Conservation (phyloP, 352 stramenopile genomes). For the Globisporangium heterothallicum region DNA sequence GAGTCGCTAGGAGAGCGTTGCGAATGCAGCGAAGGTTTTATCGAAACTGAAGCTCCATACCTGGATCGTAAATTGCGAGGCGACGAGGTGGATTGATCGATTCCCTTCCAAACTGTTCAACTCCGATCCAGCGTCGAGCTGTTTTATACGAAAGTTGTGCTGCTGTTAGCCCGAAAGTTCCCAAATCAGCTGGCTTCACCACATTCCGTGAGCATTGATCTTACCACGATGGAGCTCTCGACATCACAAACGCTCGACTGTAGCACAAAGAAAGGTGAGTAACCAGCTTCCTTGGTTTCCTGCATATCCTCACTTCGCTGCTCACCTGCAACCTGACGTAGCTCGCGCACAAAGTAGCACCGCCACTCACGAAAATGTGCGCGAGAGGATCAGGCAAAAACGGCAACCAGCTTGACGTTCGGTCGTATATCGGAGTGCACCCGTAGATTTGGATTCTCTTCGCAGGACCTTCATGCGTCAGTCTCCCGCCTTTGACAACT, state of each 20-base stretch:
- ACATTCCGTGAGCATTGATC: background rate
- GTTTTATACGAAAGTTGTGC: background rate
- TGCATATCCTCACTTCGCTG: background rate
- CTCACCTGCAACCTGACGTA: constrained; percentile 50
- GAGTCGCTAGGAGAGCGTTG: too few relatives aligned
- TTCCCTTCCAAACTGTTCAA: constrained; percentile 36
- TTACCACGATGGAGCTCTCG: constrained; percentile 45
- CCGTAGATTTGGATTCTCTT: constrained; percentile 71
- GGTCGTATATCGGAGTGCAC: constrained; percentile 67
- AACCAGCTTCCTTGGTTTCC: background rate
- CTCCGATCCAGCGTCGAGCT: constrained; percentile 51
- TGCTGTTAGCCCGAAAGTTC: background rate
- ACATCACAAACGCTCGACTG: constrained; percentile 33
- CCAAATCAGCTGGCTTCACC: background rate
- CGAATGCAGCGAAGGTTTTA: too few relatives aligned
- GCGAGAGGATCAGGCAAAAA: constrained; percentile 56
- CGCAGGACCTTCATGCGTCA: constrained; percentile 41
- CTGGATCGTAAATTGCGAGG: constrained; percentile 42
- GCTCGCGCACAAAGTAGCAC: constrained; percentile 50
- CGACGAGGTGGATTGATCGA: constrained; percentile 25
- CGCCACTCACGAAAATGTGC: constrained; percentile 65
- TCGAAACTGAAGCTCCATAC: too few relatives aligned
- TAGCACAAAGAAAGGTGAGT: background rate
- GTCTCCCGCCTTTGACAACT: constrained; percentile 48
- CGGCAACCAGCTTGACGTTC: constrained; percentile 31